phyloP scores from a whole-genome alignment of 371 early-diverging fungal species.

The Saksenaea oblongispora region DNA sequence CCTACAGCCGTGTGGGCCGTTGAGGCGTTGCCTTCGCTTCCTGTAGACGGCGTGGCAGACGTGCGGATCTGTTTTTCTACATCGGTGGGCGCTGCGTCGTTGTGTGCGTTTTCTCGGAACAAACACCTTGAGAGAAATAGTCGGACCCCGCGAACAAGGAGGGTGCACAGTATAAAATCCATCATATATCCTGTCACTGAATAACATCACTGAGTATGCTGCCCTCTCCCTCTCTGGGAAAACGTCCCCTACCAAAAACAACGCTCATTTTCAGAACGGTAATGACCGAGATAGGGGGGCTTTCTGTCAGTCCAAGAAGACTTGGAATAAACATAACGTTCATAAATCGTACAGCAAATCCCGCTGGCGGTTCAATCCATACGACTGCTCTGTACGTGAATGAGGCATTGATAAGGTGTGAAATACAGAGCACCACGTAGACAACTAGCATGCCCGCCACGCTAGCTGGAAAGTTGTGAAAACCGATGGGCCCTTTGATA shows the following conservation, averaged over 20 bases:
- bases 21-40: too few species aligned
- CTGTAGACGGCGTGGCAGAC: too few species aligned
- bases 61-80: background rate
- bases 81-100: background rate
- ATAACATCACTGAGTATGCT: background rate
- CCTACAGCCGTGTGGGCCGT: too few species aligned
- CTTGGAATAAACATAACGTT: slow-evolving; percentile 6
- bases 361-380: background rate
- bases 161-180: slow-evolving; percentile 11
- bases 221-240: background rate
- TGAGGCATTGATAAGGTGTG: background rate
- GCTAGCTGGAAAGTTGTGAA: background rate
- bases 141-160: slow-evolving; percentile 13
- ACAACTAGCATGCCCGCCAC: background rate
- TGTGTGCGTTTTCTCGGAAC: background rate
- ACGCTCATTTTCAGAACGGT: background rate
- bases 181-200: slow-evolving; percentile 24
- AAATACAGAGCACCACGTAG: background rate
- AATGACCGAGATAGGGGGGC: background rate
- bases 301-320: background rate
- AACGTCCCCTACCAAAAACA: background rate
- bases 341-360: background rate
- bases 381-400: background rate
- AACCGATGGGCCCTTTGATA: background rate
- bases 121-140: background rate